Evolutionary conservation across 2,329 filamentous ascomycete genomes (phyloP), one percentile per base, ranked within the genome.

Genomic region (Colletotrichum shisoi): DNA sequence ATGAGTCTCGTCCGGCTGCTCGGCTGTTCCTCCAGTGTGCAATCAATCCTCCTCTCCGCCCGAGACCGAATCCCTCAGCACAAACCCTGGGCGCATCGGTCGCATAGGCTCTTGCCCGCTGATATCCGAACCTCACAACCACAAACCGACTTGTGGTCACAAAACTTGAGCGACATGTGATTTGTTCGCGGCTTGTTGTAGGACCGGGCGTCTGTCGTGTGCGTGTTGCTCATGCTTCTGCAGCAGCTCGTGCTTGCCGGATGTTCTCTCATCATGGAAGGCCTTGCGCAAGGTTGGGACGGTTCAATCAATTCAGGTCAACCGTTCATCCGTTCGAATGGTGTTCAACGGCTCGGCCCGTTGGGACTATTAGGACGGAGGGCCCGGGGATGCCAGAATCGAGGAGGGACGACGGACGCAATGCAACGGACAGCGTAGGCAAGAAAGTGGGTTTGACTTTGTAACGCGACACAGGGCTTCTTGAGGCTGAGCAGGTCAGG

Each of bases 91-190:
- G 57, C 64, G 57, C 68, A 71, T 24, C 63, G 49, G 31, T 57
- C 52, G 62, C 69, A 72, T 56, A 70, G 63, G 27, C 61, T 70
- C 31, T 71, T 67, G 49, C 62, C 68, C 44, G 68, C 67, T 13
- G 70, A 62, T 56, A 71, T 67, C 17, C 65, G 62, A 46, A 62
- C 58, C 39, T 62, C 45, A 57, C 71, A 72, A 13, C 61, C 63
- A 57, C 71, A 71, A 37, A 67, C 64, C 39, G 53, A 49, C 17
- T 70, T 49, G 64, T 72, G 70, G 48, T 71, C 71, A 45, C 71
- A 72, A 21, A 63, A 62, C 52, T 72, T 72, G 42, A 70, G 51
- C 54, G 71, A 62, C 70, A 72, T 71, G 12, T 34, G 37, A 52
- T 57, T 48, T 42, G 57, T 53, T 44, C 53, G 24, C 21, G 63